These are phyloP conservation scores for Apiospora malaysiana DNA, from an alignment of 2,329 filamentous ascomycete genomes.

Conservation along the genomic window DNA sequence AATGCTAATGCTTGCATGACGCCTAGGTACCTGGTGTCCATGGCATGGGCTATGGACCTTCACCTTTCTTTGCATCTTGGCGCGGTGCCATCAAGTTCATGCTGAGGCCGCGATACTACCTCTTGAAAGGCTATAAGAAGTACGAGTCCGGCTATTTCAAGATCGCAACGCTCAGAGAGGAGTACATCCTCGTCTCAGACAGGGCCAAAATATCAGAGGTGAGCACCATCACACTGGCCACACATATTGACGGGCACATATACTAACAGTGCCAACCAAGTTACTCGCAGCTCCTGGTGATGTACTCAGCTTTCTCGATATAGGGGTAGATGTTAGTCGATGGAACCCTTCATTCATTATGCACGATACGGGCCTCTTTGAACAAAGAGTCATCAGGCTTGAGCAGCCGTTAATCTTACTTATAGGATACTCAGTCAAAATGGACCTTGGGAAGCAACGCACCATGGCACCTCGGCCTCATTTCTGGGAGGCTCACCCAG, in stretches of 20 bases:
- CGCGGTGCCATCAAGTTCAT: constrained; percentile 19
- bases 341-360: not conserved
- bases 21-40: not conserved
- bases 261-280: not conserved
- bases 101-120: constrained; percentile 20
- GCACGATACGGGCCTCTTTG: not conserved
- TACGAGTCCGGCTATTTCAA: constrained; percentile 17
- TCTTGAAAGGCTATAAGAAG: constrained; percentile 14
- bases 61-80: constrained; percentile 15
- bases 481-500: not conserved
- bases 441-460: constrained; percentile 12
- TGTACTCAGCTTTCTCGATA: constrained; percentile 9
- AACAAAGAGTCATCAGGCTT: not conserved
- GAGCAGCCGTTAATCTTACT: not conserved
- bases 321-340: not conserved
- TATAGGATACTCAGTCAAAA: constrained; percentile 14
- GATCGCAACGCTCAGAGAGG: not conserved
- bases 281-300: not conserved
- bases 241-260: too few species aligned
- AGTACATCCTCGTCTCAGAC: constrained; percentile 19
- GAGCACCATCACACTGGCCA: not conserved
- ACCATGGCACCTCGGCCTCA: constrained; percentile 3
- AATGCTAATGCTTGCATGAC: not conserved
- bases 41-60: constrained; percentile 20
- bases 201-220: constrained; percentile 18